Conservation (phyloP, 2,329 filamentous ascomycete genomes). For the Fusarium burgessii region DNA sequence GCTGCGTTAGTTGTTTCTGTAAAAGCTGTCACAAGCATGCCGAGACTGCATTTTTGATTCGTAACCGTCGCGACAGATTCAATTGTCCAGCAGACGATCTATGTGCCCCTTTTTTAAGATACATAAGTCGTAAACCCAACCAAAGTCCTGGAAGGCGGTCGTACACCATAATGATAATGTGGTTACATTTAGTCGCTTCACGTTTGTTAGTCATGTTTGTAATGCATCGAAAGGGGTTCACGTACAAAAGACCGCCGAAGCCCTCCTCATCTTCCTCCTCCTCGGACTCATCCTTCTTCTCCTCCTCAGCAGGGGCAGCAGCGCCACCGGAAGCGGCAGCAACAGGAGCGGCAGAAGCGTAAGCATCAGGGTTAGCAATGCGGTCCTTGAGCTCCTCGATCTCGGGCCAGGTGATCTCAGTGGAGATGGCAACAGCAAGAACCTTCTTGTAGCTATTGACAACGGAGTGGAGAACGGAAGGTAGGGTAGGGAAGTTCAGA, state of each 20-base stretch:
- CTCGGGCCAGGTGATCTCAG: slow-evolving; percentile 93
- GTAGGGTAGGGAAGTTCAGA: slow-evolving; percentile 93
- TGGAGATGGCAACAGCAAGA: slow-evolving; percentile 88
- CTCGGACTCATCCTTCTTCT: slow-evolving; percentile 75
- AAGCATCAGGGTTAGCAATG: slow-evolving; percentile 98
- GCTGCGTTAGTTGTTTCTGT: slow-evolving; percentile 26
- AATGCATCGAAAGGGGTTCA: slow-evolving; percentile 25
- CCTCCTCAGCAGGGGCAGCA: slow-evolving; percentile 67
- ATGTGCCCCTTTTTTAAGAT: slow-evolving; percentile 58
- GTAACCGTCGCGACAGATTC: slow-evolving; percentile 50
- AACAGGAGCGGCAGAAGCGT: slow-evolving; percentile 83
- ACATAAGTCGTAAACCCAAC: slow-evolving; percentile 59
- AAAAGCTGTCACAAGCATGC: slow-evolving; percentile 43
- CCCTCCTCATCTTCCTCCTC: slow-evolving; percentile 76
- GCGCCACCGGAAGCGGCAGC: slow-evolving; percentile 69
- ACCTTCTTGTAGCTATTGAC: slow-evolving; percentile 99
- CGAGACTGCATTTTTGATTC: slow-evolving; percentile 42
- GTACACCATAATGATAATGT: slow-evolving; percentile 52
- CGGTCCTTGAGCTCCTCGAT: slow-evolving; percentile 99
- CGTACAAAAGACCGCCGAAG: slow-evolving; percentile 85
- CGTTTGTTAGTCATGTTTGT: slow-evolving; percentile 54
- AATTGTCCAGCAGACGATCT: slow-evolving; percentile 62
- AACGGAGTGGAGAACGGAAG: slow-evolving; percentile 95
- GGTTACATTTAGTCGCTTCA: slow-evolving; percentile 64
- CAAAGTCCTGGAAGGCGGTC: slow-evolving; percentile 57